These are phyloP conservation scores for Tricholoma saponaceum DNA, from an alignment of 768 basidiomycete genomes.

Conservation along the genomic window DNA sequence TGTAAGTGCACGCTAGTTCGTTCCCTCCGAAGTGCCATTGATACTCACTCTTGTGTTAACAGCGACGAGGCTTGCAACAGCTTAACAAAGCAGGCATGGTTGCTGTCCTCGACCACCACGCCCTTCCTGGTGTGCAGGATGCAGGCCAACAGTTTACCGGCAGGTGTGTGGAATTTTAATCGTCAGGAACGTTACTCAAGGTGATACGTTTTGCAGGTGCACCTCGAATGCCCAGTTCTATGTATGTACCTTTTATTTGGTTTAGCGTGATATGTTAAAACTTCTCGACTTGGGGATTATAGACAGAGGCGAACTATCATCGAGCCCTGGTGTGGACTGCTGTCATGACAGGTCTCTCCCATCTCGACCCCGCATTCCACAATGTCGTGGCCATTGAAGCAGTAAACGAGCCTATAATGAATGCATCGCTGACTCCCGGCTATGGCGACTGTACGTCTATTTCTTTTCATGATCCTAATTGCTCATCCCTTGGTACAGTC, in stretches of 20 bases:
- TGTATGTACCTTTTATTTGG: constrained; percentile 30
- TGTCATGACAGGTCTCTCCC: constrained; percentile 71
- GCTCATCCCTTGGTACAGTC: constrained; percentile 33
- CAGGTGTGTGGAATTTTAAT: constrained; percentile 33
- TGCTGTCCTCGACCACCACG: constrained; percentile 66
- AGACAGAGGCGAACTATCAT: constrained; percentile 71
- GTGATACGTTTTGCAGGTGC: constrained; percentile 40
- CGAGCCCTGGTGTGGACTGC: constrained; percentile 80
- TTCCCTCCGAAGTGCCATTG: not conserved
- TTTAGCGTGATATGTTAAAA: not conserved
- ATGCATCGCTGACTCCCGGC: constrained; percentile 62
- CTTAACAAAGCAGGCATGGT: constrained; percentile 60
- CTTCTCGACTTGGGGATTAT: not conserved
- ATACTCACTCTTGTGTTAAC: not conserved
- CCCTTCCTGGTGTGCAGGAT: constrained; percentile 65
- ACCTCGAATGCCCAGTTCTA: constrained; percentile 71
- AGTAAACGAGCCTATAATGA: constrained; percentile 74
- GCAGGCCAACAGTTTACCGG: constrained; percentile 66
- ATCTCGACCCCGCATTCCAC: constrained; percentile 62
- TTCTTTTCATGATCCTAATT: not conserved
- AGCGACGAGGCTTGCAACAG: constrained; percentile 63
- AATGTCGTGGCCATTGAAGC: constrained; percentile 72
- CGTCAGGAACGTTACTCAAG: not conserved
- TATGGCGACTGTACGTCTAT: constrained; percentile 59
- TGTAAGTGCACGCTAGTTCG: constrained; percentile 31